phyloP scores from a whole-genome alignment of 768 basidiomycete genomes.

The Hygrocybe coccinea region DNA sequence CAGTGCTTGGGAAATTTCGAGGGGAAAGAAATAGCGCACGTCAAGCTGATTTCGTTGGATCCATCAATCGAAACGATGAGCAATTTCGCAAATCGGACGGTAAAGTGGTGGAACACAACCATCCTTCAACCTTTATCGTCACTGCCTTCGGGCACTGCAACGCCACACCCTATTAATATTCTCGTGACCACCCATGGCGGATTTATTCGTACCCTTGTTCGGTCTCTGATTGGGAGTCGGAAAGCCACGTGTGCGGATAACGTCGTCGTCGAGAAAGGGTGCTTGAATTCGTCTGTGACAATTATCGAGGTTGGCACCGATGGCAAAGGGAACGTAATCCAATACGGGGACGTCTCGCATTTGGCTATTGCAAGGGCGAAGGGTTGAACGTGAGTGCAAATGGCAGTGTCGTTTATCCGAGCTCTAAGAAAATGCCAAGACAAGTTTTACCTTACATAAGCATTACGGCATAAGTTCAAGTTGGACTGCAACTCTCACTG shows the following conservation, averaged over 20 bases:
- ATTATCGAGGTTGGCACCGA: constrained; percentile 48
- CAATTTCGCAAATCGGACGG: constrained; percentile 45
- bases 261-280: constrained; percentile 32
- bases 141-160: constrained; percentile 13
- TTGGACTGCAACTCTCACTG: constrained; percentile 9
- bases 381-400: constrained; percentile 38
- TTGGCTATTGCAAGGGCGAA: constrained; percentile 37
- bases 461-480: neutral
- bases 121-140: constrained; percentile 31
- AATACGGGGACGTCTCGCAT: constrained; percentile 56
- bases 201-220: constrained; percentile 51
- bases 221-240: constrained; percentile 40
- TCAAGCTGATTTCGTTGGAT: constrained; percentile 15
- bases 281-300: constrained; percentile 54
- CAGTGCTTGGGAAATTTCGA: constrained; percentile 63
- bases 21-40: constrained; percentile 31
- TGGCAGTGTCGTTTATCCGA: neutral
- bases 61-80: constrained; percentile 36
- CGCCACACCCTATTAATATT: constrained; percentile 39
- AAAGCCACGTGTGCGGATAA: constrained; percentile 34
- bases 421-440: neutral
- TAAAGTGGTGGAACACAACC: constrained; percentile 57
- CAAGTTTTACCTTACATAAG: neutral
- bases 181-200: constrained; percentile 67
- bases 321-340: constrained; percentile 39